These are phyloP conservation scores for Pythium grandisporangium DNA, from an alignment of 352 stramenopile genomes.

Conservation along the genomic window DNA sequence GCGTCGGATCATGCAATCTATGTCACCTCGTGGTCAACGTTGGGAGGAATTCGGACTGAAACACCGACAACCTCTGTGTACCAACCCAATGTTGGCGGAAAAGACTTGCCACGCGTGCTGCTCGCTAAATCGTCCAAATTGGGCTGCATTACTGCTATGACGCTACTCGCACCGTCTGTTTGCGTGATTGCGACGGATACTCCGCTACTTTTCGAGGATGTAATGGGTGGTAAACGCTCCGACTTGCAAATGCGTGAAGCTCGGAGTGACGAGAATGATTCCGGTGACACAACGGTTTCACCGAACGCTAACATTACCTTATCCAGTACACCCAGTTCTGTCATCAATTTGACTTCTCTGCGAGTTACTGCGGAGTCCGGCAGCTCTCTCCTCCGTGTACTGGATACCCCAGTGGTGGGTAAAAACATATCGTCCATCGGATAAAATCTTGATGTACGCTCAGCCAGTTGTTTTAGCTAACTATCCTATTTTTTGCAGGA, in stretches of 20 bases:
- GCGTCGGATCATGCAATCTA: neutral
- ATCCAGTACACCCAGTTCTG: neutral
- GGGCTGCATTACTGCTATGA: neutral
- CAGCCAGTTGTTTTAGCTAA: neutral
- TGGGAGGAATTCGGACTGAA: neutral
- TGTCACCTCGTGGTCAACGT: neutral
- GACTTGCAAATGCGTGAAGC: no score
- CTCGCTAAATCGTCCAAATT: neutral
- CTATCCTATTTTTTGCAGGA: neutral
- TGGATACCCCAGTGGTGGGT: neutral
- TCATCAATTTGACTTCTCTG: constrained; percentile 1
- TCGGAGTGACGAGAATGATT: neutral
- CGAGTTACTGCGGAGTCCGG: neutral
- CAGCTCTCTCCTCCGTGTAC: neutral
- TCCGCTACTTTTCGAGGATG: neutral
- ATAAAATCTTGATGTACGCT: neutral
- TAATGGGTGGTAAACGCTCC: no score
- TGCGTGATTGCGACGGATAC: neutral
- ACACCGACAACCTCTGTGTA: neutral
- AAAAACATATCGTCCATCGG: neutral
- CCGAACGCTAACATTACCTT: neutral
- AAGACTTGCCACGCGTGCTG: neutral
- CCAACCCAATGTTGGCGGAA: neutral
- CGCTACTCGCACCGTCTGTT: neutral
- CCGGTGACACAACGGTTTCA: neutral